Evolutionary conservation across 352 stramenopile genomes (phyloP).

Genomic region (Globisporangium iwayamae): DNA sequence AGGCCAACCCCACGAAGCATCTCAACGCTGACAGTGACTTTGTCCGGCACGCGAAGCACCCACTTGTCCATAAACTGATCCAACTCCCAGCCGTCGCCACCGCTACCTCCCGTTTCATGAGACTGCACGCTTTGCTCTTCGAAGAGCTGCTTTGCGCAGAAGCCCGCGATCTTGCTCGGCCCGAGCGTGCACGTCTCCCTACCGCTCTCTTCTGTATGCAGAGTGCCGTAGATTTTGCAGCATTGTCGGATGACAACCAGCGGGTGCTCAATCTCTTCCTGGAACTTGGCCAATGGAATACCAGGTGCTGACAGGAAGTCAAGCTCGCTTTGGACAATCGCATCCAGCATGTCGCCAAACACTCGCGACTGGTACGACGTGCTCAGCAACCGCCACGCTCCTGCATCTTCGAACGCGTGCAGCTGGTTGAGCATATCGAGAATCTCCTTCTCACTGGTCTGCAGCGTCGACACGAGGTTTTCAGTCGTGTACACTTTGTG

Average conservation of each 20-base stretch:
- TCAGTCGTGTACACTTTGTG: slow-evolving; percentile 55
- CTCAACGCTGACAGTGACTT: slow-evolving; percentile 49
- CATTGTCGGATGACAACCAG: slow-evolving; percentile 65
- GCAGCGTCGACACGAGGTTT: slow-evolving; percentile 56
- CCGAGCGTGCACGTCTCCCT: slow-evolving; percentile 50
- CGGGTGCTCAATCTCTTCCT: slow-evolving; percentile 31
- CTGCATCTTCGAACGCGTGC: slow-evolving; percentile 67
- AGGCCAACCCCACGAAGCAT: slow-evolving; percentile 71
- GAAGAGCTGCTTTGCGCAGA: slow-evolving; percentile 70
- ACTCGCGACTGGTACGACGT: slow-evolving; percentile 50
- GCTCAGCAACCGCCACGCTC: slow-evolving; percentile 60
- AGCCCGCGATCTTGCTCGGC: slow-evolving; percentile 59
- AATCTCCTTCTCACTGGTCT: slow-evolving; percentile 66
- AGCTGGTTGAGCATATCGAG: slow-evolving; percentile 54
- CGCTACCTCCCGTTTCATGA: slow-evolving; percentile 18
- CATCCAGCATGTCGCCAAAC: slow-evolving; percentile 73
- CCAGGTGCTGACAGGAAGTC: slow-evolving; percentile 41
- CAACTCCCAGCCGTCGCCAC: slow-evolving; percentile 42
- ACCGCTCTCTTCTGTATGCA: slow-evolving; percentile 12
- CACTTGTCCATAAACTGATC: slow-evolving; percentile 82
- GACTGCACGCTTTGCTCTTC: slow-evolving; percentile 49
- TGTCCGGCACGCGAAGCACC: slow-evolving; percentile 68
- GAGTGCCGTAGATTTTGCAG: slow-evolving; percentile 55
- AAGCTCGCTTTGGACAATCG: slow-evolving; percentile 69
- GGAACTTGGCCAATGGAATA: slow-evolving; percentile 39